Evolutionary conservation across 1,284 basidiomycete species (phyloP).

Genomic region (Microstroma glucosiphilum): DNA sequence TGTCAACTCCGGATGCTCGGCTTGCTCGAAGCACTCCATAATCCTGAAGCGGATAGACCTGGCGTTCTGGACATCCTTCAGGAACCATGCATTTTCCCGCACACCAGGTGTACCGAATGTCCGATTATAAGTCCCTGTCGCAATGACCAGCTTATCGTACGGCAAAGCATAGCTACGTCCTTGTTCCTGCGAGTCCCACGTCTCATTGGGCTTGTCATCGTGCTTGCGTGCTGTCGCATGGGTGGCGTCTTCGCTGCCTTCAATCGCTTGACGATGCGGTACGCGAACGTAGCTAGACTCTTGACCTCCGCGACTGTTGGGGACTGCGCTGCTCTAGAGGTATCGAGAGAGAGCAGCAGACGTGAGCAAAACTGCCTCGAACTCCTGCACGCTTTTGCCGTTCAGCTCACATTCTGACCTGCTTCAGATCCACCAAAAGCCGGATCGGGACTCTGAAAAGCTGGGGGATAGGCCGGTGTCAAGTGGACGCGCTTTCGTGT

Average conservation of each 20-base stretch:
- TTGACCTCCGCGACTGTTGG: slow-evolving; percentile 12
- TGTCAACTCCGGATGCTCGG: slow-evolving; percentile 60
- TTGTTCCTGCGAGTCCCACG: slow-evolving; percentile 12
- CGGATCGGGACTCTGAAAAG: slow-evolving; percentile 58
- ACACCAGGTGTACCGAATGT: slow-evolving; percentile 58
- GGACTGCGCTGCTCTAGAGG: neutral
- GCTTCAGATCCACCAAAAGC: slow-evolving; percentile 31
- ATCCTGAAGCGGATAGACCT: slow-evolving; percentile 70
- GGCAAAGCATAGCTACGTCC: slow-evolving; percentile 18
- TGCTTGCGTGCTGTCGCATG: neutral
- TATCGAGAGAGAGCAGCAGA: neutral
- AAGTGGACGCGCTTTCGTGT: slow-evolving; percentile 8
- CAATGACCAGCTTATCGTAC: slow-evolving; percentile 69
- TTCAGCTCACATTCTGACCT: neutral
- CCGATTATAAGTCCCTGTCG: slow-evolving; percentile 76
- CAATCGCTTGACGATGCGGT: slow-evolving; percentile 20
- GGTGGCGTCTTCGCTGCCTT: slow-evolving; percentile 12
- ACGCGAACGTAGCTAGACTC: slow-evolving; percentile 50
- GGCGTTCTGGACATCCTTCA: slow-evolving; percentile 76
- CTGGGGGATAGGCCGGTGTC: slow-evolving; percentile 17
- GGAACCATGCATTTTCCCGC: slow-evolving; percentile 47
- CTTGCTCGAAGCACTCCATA: slow-evolving; percentile 72
- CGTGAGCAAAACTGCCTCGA: no score
- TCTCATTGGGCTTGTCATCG: slow-evolving; percentile 10
- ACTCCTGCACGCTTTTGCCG: neutral